A percentile compares a stretch with the other conserved stretches of the same genome.
Evolutionary conservation across 2,329 filamentous ascomycete species (phyloP).

Genomic region (Chalara sp.): DNA sequence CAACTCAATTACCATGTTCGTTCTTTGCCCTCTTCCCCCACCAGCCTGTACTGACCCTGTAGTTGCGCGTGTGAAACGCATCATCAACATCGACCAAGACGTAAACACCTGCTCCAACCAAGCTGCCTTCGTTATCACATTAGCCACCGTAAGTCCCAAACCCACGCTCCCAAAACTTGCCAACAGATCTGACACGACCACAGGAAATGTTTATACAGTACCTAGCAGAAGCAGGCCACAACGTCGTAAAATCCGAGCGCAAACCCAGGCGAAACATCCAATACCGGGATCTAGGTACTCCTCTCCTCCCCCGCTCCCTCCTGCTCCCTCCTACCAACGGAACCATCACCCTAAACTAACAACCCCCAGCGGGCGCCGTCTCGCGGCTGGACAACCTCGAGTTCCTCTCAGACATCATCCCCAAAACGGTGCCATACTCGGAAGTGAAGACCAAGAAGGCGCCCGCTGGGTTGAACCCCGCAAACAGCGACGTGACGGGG

Average conservation of each 20-base stretch:
- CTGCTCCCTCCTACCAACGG: not conserved
- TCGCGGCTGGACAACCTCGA: constrained; percentile 88
- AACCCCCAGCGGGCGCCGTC: constrained; percentile 67
- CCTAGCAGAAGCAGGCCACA: constrained; percentile 76
- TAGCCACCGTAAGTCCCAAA: constrained; percentile 62
- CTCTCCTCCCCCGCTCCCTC: not conserved
- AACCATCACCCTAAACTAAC: constrained; percentile 8
- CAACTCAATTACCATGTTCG: constrained; percentile 46
- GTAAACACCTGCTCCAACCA: constrained; percentile 85
- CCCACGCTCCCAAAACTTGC: not conserved
- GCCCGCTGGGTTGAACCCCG: constrained; percentile 20
- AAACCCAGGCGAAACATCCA: constrained; percentile 93
- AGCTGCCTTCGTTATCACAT: constrained; percentile 86
- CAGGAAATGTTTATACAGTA: constrained; percentile 96
- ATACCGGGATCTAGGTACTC: constrained; percentile 81
- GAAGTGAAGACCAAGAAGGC: constrained; percentile 65
- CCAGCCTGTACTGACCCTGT: constrained; percentile 4
- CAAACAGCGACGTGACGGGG: constrained; percentile 9
- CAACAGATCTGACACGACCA: constrained; percentile 6
- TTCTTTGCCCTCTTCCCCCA: not conserved
- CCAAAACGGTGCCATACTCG: constrained; percentile 76
- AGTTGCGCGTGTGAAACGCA: constrained; percentile 96
- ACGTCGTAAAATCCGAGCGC: constrained; percentile 81
- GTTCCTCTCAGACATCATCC: constrained; percentile 86
- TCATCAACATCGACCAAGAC: constrained; percentile 82